Conservation (phyloP, 2,329 filamentous ascomycete genomes). For the Fusarium dlaminii region DNA sequence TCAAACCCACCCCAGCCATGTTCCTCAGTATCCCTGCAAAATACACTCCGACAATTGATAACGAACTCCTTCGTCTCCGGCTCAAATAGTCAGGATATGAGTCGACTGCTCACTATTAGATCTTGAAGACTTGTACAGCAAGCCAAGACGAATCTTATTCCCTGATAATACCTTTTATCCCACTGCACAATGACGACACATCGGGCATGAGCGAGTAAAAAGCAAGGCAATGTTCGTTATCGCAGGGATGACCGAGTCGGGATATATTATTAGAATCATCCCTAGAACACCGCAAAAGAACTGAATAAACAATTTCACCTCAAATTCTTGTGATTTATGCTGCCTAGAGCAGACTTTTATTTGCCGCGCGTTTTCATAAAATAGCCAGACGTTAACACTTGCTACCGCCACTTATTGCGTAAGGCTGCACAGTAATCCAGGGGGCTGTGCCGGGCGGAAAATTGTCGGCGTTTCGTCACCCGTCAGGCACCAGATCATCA, state of each 20-base stretch:
- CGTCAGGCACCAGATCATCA: slow-evolving; percentile 48
- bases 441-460: slow-evolving; percentile 48
- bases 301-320: not conserved
- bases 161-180: slow-evolving; percentile 14
- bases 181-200: slow-evolving; percentile 43
- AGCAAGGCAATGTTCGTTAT: slow-evolving; percentile 17
- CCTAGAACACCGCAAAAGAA: not conserved
- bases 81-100: slow-evolving; percentile 1
- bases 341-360: slow-evolving; percentile 17
- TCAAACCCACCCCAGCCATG: not conserved
- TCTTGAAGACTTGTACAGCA: slow-evolving; percentile 5
- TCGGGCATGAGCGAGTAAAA: slow-evolving; percentile 9
- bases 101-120: slow-evolving; percentile 28
- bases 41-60: not conserved
- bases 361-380: slow-evolving; percentile 24
- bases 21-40: slow-evolving; percentile 12
- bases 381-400: slow-evolving; percentile 5
- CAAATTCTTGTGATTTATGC: not conserved
- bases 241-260: not conserved
- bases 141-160: slow-evolving; percentile 17
- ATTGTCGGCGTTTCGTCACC: slow-evolving; percentile 50
- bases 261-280: not conserved
- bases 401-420: slow-evolving; percentile 38
- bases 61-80: not conserved
- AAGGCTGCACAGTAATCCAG: slow-evolving; percentile 41